A percentile compares a stretch with the other conserved stretches of the same genome.
These are phyloP conservation scores for Schwanniomyces etchellsii DNA, from an alignment of 1,139 yeast genomes.

Conservation along the genomic window DNA sequence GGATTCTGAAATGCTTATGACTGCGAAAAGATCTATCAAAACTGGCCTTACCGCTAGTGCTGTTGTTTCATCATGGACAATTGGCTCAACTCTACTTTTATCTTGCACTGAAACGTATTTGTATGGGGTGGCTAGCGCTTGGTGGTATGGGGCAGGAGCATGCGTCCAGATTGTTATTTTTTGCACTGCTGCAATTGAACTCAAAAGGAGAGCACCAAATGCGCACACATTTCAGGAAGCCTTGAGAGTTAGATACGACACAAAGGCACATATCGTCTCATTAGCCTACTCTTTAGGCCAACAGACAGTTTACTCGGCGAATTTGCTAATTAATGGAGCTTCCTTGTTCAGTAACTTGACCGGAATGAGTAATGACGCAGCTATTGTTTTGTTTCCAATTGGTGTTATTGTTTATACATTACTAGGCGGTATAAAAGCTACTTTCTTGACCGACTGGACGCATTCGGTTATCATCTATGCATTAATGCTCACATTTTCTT, in stretches of 20 bases:
- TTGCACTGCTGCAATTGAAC: constrained; percentile 22
- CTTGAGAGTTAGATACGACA: constrained; percentile 26
- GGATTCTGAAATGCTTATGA: constrained; percentile 25
- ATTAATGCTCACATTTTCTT: constrained; percentile 7
- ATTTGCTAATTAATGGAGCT: constrained; percentile 20
- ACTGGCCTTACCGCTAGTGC: constrained; percentile 22
- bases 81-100: constrained; percentile 28
- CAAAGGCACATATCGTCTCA: constrained; percentile 21
- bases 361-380: constrained; percentile 26
- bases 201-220: constrained; percentile 25
- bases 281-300: constrained; percentile 27
- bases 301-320: constrained; percentile 32
- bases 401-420: constrained; percentile 32
- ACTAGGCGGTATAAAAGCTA: constrained; percentile 38
- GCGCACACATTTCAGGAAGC: constrained; percentile 26
- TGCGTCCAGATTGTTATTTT: constrained; percentile 23
- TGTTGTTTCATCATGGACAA: constrained; percentile 23
- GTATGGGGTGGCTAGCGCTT: constrained; percentile 22
- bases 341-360: constrained; percentile 18
- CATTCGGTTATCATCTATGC: constrained; percentile 30
- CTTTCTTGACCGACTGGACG: constrained; percentile 32
- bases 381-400: constrained; percentile 30
- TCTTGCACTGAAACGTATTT: constrained; percentile 21
- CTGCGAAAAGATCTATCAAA: constrained; percentile 23
- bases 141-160: constrained; percentile 23